Evolutionary conservation across 164 flowering plant species (phyloP), one percentile per base, ranked within the genome.

Genomic region (Echeveria elegans): DNA sequence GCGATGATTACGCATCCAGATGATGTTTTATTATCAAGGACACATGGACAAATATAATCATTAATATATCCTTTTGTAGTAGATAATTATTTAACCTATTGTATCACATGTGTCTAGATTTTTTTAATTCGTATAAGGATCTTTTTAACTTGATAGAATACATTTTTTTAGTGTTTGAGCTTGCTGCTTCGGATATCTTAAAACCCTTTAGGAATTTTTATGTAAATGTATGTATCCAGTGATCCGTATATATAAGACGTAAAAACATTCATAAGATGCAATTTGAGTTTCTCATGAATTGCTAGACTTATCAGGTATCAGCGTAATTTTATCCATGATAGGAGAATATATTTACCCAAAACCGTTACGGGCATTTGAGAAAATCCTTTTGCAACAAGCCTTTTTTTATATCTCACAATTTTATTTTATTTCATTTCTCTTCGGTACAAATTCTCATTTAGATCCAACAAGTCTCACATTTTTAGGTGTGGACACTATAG

Each of bases 141-240:
- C 59, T 52, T 52, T 52, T 7, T 52, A 52, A 52, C 26, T 52
- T 52, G 15, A 52, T 52, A 19, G 59, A 52, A 52, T 52, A 52
- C 21, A 52, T 52, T 52, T 52, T 15, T 52, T 24, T 19, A 52
- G 1, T 5, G 7, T 52, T 52, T 1, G 26, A 52, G 6, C 26
- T 52, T 19, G 26, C 6, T 52, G 59, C 21, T 15, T 52, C 59
- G 14, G 1, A 15, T 15, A 52, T 52, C n/a, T 24, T 52, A 6
- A 15, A 52, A 52, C 7, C 59, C 59, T 52, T 24, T 15, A 19
- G 15, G 59, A 52, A 52, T 52, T 52, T 52, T 52, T 15, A 52
- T 52, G 0, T 6, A 52, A 8, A 52, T 52, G 5, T 52, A 0
- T 52, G 7, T 52, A 52, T 52, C 59, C 7, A 52, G 59, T 15